These are phyloP conservation scores for Gossypium herbaceum DNA, from an alignment of 345 rosid genomes.

Conservation along the genomic window DNA sequence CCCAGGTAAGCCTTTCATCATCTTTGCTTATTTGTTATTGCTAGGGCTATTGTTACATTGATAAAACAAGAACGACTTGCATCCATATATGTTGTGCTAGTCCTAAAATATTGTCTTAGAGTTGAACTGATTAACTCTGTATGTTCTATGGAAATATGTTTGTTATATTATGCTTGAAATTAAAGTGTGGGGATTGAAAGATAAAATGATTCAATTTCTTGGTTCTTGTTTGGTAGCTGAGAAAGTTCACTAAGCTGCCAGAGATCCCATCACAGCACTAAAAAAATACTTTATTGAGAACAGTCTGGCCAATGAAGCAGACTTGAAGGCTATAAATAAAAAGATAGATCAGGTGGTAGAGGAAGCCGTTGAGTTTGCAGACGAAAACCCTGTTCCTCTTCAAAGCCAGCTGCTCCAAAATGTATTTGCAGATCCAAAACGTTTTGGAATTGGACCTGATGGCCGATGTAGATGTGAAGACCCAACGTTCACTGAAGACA, in stretches of 20 bases:
- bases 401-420: constrained; percentile 80
- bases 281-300: constrained; percentile 64
- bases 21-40: not conserved
- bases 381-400: constrained; percentile 55
- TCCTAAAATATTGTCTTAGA: not conserved
- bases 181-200: not conserved
- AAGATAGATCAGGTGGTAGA: constrained; percentile 69
- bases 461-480: constrained; percentile 78
- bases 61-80: not conserved
- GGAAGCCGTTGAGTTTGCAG: constrained; percentile 81
- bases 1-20: constrained; percentile 45
- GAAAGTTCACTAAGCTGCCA: constrained; percentile 70
- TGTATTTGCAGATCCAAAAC: constrained; percentile 81
- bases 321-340: constrained; percentile 68
- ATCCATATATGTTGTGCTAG: not conserved
- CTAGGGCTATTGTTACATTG: not conserved
- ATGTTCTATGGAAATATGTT: not conserved
- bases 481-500: constrained; percentile 78
- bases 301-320: constrained; percentile 54
- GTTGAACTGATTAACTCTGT: not conserved
- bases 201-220: constrained; percentile 4
- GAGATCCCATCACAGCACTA: constrained; percentile 69
- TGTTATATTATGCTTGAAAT: not conserved
- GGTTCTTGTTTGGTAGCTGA: constrained; percentile 47
- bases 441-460: constrained; percentile 77